Base-by-base conservation (phyloP, 148 eudicot species). In the Persicaria tinctoria region DNA sequence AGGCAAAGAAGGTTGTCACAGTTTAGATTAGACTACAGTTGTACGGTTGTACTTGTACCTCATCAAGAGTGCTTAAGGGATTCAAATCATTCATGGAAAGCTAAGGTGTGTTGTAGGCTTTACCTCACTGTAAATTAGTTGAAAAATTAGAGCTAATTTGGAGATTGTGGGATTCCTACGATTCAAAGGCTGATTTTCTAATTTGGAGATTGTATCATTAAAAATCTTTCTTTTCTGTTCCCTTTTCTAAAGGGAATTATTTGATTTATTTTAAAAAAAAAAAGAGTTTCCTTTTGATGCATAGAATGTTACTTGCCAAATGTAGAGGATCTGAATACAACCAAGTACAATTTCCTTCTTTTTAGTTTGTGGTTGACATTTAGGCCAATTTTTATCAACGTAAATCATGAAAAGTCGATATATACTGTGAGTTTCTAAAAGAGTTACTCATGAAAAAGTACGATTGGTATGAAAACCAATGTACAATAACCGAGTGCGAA, bases 11-110 rank as follows among this genome's bases (percentile, higher is more conserved):
- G 70, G 46, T 44, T 38, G 48, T 41, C 32, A 32, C 47, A 66
- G 18, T 41, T 66, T 66, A 66, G 70, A 66, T 66, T 66, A 66
- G 48, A 66, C 44, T 47, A 66, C 16, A 66, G 18, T 16, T 66
- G 68, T 20, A 60, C 10, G 38, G 18, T 16, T 66, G 66, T 60
- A 20, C 10, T 20, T 20, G 23, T 23, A 23, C 27, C 23, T 60
- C 68, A 60, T 12, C 48, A 23, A 32, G 14, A 66, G 70, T 66
- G 41, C 46, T 66, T 0, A 44, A 66, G 9, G 48, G 70, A 41
- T 12, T 66, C 70, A 41, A 12, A 66, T 66, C 70, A 66, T 66
- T 66, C 48, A 38, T 66, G 17, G 47, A 32, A 23, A 32, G 62
- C 6, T 7, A 8, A 63, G 32, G 66, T 20, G 8, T 59, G 64